Conservation (phyloP, 371 early-diverging fungal species). For the Mortierella polycephala region DNA sequence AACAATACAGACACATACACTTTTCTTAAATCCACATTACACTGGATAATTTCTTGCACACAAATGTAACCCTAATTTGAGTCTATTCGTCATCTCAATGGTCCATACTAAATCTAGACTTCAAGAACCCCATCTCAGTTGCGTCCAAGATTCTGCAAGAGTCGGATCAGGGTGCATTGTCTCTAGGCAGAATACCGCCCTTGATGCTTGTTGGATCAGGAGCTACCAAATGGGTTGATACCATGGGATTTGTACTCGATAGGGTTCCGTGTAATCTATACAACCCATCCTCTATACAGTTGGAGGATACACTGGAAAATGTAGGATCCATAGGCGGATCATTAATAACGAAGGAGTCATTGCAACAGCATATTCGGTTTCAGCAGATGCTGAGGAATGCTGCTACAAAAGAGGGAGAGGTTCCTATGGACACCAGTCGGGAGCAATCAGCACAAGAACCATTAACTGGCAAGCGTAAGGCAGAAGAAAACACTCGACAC, state of each 20-base stretch:
- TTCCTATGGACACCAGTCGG: too few species aligned
- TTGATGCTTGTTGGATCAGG: slow-evolving; percentile 78
- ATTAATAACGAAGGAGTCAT: slow-evolving; percentile 13
- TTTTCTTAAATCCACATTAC: too few species aligned
- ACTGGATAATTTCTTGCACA: too few species aligned
- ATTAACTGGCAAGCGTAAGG: not conserved
- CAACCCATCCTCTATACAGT: not conserved
- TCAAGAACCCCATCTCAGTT: slow-evolving; percentile 75
- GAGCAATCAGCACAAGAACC: not conserved
- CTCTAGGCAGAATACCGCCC: slow-evolving; percentile 79
- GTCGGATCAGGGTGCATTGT: slow-evolving; percentile 57
- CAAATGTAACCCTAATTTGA: too few species aligned
- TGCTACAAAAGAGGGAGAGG: not conserved
- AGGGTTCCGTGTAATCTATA: slow-evolving; percentile 1
- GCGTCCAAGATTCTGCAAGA: slow-evolving; percentile 63
- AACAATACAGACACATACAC: not conserved
- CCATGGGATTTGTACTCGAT: slow-evolving; percentile 34
- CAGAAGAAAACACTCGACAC: not conserved
- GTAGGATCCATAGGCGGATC: slow-evolving; percentile 7
- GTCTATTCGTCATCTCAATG: too few species aligned
- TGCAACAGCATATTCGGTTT: slow-evolving; percentile 10
- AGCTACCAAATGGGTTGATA: slow-evolving; percentile 57
- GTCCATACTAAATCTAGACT: too few species aligned
- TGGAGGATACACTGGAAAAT: not conserved
- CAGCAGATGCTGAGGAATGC: slow-evolving; percentile 13